Conservation (phyloP, 2,329 filamentous ascomycete species). For the Monascus ruber region DNA sequence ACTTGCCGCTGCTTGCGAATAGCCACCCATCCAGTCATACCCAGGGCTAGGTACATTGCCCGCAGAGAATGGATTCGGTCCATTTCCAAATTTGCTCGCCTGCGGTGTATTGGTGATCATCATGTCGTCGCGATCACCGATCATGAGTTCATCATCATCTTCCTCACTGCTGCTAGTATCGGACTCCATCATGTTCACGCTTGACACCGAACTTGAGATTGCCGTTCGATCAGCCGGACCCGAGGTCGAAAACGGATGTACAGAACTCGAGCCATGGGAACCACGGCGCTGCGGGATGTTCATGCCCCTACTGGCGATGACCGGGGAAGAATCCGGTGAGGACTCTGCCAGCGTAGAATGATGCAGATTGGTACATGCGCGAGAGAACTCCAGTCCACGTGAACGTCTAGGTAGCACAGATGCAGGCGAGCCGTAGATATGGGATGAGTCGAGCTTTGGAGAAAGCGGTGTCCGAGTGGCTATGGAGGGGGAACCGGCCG, state of each 20-base stretch:
- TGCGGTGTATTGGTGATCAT: constrained; percentile 71
- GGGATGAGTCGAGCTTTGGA: constrained; percentile 72
- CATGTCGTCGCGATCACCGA: constrained; percentile 62
- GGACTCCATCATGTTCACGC: constrained; percentile 65
- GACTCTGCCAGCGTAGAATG: constrained; percentile 89
- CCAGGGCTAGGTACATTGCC: constrained; percentile 41
- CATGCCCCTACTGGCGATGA: constrained; percentile 58
- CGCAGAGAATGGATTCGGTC: constrained; percentile 35
- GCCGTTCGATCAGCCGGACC: constrained; percentile 57
- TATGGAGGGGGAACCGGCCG: constrained; percentile 37
- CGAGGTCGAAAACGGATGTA: constrained; percentile 59
- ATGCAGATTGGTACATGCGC: constrained; percentile 86
- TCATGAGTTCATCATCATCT: constrained; percentile 45
- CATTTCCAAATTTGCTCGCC: constrained; percentile 46
- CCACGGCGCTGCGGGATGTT: constrained; percentile 46
- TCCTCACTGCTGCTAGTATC: constrained; percentile 66
- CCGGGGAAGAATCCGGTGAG: constrained; percentile 83
- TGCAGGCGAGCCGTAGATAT: constrained; percentile 75
- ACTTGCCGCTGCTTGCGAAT: constrained; percentile 60
- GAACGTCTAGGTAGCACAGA: constrained; percentile 83
- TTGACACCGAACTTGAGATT: constrained; percentile 71
- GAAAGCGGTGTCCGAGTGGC: constrained; percentile 59
- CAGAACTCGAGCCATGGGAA: constrained; percentile 49
- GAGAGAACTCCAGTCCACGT: constrained; percentile 81
- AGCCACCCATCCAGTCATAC: constrained; percentile 51